Percentiles rank a stretch among this genome's conserved stretches.
Conservation (phyloP, 2,329 filamentous ascomycete genomes). For the Alternaria metachromatica region DNA sequence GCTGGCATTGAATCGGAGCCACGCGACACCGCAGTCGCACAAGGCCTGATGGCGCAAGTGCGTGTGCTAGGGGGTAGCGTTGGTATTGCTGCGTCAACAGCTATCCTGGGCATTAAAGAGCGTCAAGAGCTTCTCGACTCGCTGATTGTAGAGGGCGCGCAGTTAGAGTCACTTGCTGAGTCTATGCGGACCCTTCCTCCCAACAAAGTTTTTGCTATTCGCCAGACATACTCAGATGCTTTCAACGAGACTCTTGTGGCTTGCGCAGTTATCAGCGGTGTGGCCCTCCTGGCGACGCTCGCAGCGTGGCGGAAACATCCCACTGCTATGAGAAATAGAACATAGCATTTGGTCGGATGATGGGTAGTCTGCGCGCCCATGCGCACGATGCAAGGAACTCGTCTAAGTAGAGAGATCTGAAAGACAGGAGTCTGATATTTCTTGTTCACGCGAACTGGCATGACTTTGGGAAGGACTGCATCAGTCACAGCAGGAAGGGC, state of each 20-base stretch:
- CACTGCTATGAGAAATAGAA: background rate
- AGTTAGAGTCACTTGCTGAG: slow-evolving; percentile 13
- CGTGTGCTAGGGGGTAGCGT: slow-evolving; percentile 16
- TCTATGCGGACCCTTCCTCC: slow-evolving; percentile 4
- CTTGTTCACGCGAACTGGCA: too few species aligned
- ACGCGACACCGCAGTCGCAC: slow-evolving; percentile 11
- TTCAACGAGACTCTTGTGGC: slow-evolving; percentile 25
- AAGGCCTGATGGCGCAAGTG: slow-evolving; percentile 16
- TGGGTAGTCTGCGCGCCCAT: background rate
- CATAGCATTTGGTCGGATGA: background rate
- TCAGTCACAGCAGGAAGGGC: background rate
- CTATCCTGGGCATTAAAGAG: slow-evolving; percentile 13
- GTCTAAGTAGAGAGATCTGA: too few species aligned
- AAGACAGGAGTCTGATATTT: background rate
- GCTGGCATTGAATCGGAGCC: slow-evolving; percentile 8
- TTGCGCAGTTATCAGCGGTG: slow-evolving; percentile 20
- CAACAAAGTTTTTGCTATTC: background rate
- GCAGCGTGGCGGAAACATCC: slow-evolving; percentile 15
- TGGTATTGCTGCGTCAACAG: slow-evolving; percentile 17
- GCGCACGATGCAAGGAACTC: too few species aligned
- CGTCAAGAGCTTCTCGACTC: slow-evolving; percentile 10
- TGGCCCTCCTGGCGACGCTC: slow-evolving; percentile 18
- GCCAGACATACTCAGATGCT: slow-evolving; percentile 20
- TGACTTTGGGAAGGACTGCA: background rate
- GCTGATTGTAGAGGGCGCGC: background rate